These are phyloP conservation scores for Acanthochlamys bracteata DNA, from an alignment of 106 monocot species.

Conservation along the genomic window DNA sequence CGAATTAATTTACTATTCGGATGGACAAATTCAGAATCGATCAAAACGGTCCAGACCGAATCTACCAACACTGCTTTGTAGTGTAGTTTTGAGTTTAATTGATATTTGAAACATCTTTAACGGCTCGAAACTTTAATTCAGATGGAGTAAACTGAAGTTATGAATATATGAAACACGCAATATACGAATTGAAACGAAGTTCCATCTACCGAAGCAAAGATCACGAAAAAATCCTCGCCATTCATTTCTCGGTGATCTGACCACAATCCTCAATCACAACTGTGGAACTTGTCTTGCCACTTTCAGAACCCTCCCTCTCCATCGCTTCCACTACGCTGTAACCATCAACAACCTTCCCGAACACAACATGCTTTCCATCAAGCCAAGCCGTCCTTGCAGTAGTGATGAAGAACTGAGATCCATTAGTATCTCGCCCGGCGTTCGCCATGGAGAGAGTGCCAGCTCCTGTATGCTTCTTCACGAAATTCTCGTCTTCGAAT, in stretches of 20 bases:
- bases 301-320: slow-evolving; percentile 49
- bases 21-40: too few relatives aligned
- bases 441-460: slow-evolving; percentile 85
- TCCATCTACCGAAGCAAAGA: too few relatives aligned
- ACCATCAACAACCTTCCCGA: slow-evolving; percentile 69
- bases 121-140: too few relatives aligned
- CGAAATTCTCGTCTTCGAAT: slow-evolving; percentile 80
- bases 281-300: slow-evolving; percentile 29
- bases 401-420: slow-evolving; percentile 86
- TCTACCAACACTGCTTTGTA: too few relatives aligned
- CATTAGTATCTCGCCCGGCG: slow-evolving; percentile 59
- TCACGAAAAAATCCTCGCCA: too few relatives aligned
- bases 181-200: too few relatives aligned
- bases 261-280: slow-evolving; percentile 75
- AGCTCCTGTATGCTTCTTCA: slow-evolving; percentile 56
- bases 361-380: slow-evolving; percentile 80
- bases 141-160: too few relatives aligned
- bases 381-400: slow-evolving; percentile 58
- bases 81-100: too few relatives aligned
- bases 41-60: too few relatives aligned
- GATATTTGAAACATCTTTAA: too few relatives aligned
- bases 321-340: slow-evolving; percentile 60
- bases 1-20: too few relatives aligned
- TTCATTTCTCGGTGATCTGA: slow-evolving; percentile 28
- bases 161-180: too few relatives aligned